Conservation (phyloP, 495 filamentous ascomycete genomes). For the Amphirosellinia nigrospora region DNA sequence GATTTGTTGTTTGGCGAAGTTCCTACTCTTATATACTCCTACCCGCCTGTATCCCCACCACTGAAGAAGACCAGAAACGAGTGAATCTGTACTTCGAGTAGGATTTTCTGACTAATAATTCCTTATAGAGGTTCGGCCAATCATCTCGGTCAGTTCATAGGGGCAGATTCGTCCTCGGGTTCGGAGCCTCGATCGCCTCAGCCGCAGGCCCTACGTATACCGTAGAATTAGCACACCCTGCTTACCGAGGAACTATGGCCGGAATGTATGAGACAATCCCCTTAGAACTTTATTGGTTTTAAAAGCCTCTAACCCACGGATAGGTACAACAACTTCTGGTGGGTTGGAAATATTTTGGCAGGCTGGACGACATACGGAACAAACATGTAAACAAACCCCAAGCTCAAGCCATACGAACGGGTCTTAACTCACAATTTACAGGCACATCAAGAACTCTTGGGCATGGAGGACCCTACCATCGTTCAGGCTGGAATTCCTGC, state of each 20-base stretch:
- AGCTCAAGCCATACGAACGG: background rate
- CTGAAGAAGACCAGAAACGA: background rate
- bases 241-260: constrained; percentile 58
- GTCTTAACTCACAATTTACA: constrained; percentile 1
- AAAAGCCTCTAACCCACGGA: constrained; percentile 9
- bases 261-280: constrained; percentile 48
- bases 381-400: constrained; percentile 34
- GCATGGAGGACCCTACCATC: constrained; percentile 61
- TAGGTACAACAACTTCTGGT: constrained; percentile 43
- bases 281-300: too few species aligned
- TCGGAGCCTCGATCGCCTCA: constrained; percentile 23
- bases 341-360: constrained; percentile 44
- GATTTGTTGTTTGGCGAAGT: background rate
- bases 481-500: constrained; percentile 59
- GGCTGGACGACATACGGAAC: constrained; percentile 43
- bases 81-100: background rate
- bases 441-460: constrained; percentile 32
- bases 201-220: constrained; percentile 27
- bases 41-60: too few species aligned
- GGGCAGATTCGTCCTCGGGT: constrained; percentile 63
- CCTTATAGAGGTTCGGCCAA: constrained; percentile 42
- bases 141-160: constrained; percentile 56
- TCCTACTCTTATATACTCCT: background rate
- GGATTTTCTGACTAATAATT: background rate
- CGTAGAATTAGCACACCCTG: constrained; percentile 25